Base-by-base conservation (phyloP, 257 asterid genomes). In the Penstemon barbatus region DNA sequence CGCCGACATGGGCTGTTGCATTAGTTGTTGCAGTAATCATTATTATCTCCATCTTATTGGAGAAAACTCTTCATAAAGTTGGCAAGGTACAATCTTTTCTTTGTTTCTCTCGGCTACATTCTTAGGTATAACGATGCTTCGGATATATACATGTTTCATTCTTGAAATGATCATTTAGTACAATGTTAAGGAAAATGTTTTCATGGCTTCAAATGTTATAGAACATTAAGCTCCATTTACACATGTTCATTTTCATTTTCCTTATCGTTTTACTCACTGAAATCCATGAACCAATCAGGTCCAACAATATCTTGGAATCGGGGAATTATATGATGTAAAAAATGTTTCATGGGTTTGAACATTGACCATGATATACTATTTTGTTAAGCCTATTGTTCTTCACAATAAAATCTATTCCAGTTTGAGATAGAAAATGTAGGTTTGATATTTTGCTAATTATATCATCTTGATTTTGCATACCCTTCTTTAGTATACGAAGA, bases 1-100 rank as follows among this genome's bases (percentile, higher is more conserved):
- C 89, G 54, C 94, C 97, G 2, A 90, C 97, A 54, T 90, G 97
- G 97, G 97, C 93, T 0, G 96, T 87, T 49, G 79, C 96, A 15
- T 70, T 84, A 37, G 97, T 90, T 37, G 80, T 81, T 43, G 79
- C 86, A 11, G 74, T 90, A 72, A 90, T 90, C 64, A 69, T 90
- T 67, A 3, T 86, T 3, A 77, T 90, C 69, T 90, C 96, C 33
- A 87, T 86, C 45, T 0, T 81, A 50, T 63, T 90, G 81, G 97
- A 90, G 76, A 86, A 81, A 75, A 70, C 74, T 57, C 81, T 90
- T 63, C 94, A 90, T 65, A 64, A 46, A 71, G 67, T 86, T 3
- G 83, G 85, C 7, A 61, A 76, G 81, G 97, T 87, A 80, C 9
- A 3, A 1, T 8, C 37, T 39, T 7, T 39, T 13, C 45, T 3